A percentile compares a stretch with the other conserved stretches of the same genome.
These are phyloP conservation scores for Aspergillus cristatus DNA, from an alignment of 495 filamentous ascomycete genomes.

Conservation along the genomic window DNA sequence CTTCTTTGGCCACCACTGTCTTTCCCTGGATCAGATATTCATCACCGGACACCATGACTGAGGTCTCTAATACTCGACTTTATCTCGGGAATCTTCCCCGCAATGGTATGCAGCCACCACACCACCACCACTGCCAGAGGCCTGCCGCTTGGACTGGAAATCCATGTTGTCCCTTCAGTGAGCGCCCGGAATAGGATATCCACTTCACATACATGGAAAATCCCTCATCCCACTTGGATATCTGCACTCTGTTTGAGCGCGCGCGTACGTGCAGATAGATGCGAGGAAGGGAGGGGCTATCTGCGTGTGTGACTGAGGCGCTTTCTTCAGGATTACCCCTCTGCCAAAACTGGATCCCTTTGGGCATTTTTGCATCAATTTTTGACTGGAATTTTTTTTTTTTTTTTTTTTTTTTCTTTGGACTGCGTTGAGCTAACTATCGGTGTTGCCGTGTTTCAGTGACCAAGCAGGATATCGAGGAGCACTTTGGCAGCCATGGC, in stretches of 20 bases:
- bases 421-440: slow-evolving; percentile 14
- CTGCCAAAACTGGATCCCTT: no score
- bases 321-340: no score
- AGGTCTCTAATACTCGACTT: slow-evolving; percentile 86
- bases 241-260: background rate
- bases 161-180: background rate
- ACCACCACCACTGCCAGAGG: slow-evolving; percentile 20
- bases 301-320: no score
- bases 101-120: slow-evolving; percentile 64
- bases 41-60: slow-evolving; percentile 43
- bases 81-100: slow-evolving; percentile 97
- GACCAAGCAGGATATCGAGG: slow-evolving; percentile 92
- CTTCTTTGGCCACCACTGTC: no score
- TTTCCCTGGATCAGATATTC: no score
- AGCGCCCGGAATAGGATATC: background rate
- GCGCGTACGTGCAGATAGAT: no score
- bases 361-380: no score
- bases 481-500: slow-evolving; percentile 90
- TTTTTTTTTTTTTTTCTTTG: slow-evolving; percentile 4
- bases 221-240: background rate
- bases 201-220: background rate
- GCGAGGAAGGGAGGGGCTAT: no score
- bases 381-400: slow-evolving; percentile 7
- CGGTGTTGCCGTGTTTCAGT: slow-evolving; percentile 44
- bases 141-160: slow-evolving; percentile 5